Evolutionary conservation across 164 flowering plant genomes (phyloP), one percentile per base, ranked within the genome.

Genomic region (Piper longum): DNA sequence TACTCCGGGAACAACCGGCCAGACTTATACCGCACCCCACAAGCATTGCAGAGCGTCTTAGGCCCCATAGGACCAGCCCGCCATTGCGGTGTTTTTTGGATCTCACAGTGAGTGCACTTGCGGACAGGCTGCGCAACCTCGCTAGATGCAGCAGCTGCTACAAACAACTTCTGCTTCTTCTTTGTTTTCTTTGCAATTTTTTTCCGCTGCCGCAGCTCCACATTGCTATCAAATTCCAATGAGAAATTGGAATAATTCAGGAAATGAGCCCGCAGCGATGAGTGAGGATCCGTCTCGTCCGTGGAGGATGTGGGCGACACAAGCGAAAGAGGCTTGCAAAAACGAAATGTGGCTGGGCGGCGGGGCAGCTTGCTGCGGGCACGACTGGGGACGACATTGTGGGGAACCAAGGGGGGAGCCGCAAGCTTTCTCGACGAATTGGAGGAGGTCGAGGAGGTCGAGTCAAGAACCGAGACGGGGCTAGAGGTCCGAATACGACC

Each of bases 11-110:
- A 88, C 61, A 90, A 87, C 42, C 97, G 71, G 44, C 98, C 98
- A 0, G 95, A 86, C 78, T 85, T 90, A 76, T 84, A 82, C 14
- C 97, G 89, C 13, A 93, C 97, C 0, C 98, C 96, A 61, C 98
- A 93, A 0, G 98, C 98, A 65, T 93, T 93, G 82, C 98, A 90
- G 0, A 93, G 88, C 7, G 97, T 90, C 73, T 87, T 88, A 5
- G 99, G 99, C 6, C 99, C 97, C 87, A 84, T 64, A 14, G 99
- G 99, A 0, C 99, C 99, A 8, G 88, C 85, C 70, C 99, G 77
- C 99, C 99, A 93, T 40, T 90, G 95, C 0, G 99, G 97, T 3
- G 99, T 93, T 81, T 85, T 88, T 4, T 96, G 86, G 11, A 88
- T 83, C 83, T 84, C 91, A 52, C 97, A 93, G 66, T 93, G 98